Base-by-base conservation (phyloP, 2,329 filamentous ascomycete genomes). In the Botrytis fabae region DNA sequence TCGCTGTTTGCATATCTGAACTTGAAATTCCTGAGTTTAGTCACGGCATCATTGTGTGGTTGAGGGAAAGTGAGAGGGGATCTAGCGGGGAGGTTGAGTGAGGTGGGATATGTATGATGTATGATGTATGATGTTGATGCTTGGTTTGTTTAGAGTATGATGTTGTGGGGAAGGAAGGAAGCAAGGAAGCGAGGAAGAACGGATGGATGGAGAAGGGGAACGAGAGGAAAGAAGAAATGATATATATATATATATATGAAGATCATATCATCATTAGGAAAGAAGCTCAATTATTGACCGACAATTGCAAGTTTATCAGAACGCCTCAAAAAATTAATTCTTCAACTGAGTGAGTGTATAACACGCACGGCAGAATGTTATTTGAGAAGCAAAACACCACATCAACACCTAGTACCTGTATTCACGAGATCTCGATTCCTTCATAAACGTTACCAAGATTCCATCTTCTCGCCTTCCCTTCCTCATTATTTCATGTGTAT, bases 281-380 rank as follows among this genome's bases (percentile, higher is more conserved):
- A 25, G 4, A 51, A 51, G 25, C 46, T 51, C 4, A 10, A 25
- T 25, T 12, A 25, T 25, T 25, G 46, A 25, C 4, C 12, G 10
- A 14, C 12, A 25, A 25, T 51, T 12, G 46, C 25, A 12, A 48
- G 46, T 12, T n/a, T 8, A 38, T 38, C 48, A 51, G 14, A 54
- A 16, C 3, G 12, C 0, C n/a, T 54, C 12, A 54, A n/a, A 54
- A n/a, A 54, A 8, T 6, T 16, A 0, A n/a, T n/a, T 12, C 4
- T 25, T 6, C 25, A 7, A 12, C 10, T 14, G 8, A 28, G 28
- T 28, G 28, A 14, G 3, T 16, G 14, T 6, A 51, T 51, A 25
- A 51, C 25, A 51, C n/a, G 48, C 25, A 51, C n/a, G 48, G n/a
- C 48, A 5, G n/a, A 51, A 35, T 38, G 38, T 38, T n/a, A n/a